Base-by-base conservation (phyloP, 176 grass and related monocot species). In the Triticum timopheevii region DNA sequence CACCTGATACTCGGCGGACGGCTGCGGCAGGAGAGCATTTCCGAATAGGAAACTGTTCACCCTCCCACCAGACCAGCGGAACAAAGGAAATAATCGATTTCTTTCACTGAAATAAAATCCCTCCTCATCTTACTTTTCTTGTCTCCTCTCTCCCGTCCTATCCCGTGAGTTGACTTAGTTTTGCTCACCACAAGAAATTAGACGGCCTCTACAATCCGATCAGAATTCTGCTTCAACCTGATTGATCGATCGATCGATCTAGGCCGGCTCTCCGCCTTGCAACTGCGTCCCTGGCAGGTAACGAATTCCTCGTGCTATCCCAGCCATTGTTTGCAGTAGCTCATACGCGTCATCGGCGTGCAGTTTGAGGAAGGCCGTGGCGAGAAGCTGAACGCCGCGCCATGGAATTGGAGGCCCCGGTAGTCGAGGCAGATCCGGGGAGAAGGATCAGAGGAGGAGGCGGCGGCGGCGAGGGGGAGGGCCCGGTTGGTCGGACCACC, bases 381-480 rank as follows among this genome's bases (percentile, higher is more conserved):
- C 24, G 1, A 76, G 73, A 19, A 52, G 47, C 73, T 0, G 0
- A 3, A 50, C 50, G 44, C 2, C 17, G 6, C 1, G 42, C 1
- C 10, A 76, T 76, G 73, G 45, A 76, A 33, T 7, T 76, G 27
- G 25, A 76, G 45, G 45, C 47, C 27, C 73, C 73, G 19, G 73
- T 76, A 22, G 47, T 76, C 27, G 73, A 76, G 3, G 73, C 73
- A 76, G 73, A 76, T 76, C 73, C 73, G 5, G 47, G 44, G 10
- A 76, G 73, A 76, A 76, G 73, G 0, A 7, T 22, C 73, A 49
- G 24, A 28, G 24, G 72, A 49, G 45, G 45, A 49, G 52, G 52
- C 16, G 23, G 24, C 13, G 25, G 9, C 10, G 49, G 17, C 9
- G 31, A 35, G 44, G 72, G 25, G 0, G 50, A 58, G 76, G 42